These are phyloP conservation scores for Jackrogersella multiformis DNA, from an alignment of 495 filamentous ascomycete genomes.

Conservation along the genomic window DNA sequence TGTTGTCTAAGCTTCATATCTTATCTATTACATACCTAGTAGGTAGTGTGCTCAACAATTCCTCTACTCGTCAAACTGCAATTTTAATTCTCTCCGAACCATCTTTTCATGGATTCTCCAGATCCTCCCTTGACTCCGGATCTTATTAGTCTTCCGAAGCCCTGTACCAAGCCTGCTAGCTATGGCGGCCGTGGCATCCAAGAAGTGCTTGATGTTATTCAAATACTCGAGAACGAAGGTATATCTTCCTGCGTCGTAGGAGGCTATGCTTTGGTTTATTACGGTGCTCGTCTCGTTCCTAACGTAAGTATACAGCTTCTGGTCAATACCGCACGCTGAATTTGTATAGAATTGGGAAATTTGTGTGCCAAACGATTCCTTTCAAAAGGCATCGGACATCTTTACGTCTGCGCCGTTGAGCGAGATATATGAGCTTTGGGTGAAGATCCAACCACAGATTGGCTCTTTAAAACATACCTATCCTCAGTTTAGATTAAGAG, in stretches of 20 bases:
- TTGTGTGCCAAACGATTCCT: background rate
- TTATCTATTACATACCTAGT: too few relatives aligned
- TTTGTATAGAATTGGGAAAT: conserved; percentile 1
- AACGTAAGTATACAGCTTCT: background rate
- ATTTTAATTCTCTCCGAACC: background rate
- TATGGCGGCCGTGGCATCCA: conserved; percentile 2
- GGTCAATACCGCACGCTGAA: background rate
- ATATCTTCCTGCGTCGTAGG: background rate
- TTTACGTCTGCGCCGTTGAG: background rate
- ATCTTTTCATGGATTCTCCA: background rate
- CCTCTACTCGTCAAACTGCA: too few relatives aligned
- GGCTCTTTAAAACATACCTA: conserved; percentile 3
- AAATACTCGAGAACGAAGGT: background rate
- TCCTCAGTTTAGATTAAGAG: background rate
- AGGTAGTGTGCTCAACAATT: too few relatives aligned
- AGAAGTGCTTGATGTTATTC: conserved; percentile 5
- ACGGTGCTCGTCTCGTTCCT: background rate
- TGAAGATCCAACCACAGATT: background rate
- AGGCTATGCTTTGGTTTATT: conserved; percentile 4
- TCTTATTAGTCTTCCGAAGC: background rate
- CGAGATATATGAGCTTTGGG: conserved; percentile 2
- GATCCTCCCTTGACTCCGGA: background rate
- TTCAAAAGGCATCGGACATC: conserved; percentile 3
- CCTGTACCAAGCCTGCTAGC: background rate
- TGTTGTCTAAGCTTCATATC: too few relatives aligned